Evolutionary conservation across 2,329 filamentous ascomycete species (phyloP).

Genomic region (Samsoniella hepiali): DNA sequence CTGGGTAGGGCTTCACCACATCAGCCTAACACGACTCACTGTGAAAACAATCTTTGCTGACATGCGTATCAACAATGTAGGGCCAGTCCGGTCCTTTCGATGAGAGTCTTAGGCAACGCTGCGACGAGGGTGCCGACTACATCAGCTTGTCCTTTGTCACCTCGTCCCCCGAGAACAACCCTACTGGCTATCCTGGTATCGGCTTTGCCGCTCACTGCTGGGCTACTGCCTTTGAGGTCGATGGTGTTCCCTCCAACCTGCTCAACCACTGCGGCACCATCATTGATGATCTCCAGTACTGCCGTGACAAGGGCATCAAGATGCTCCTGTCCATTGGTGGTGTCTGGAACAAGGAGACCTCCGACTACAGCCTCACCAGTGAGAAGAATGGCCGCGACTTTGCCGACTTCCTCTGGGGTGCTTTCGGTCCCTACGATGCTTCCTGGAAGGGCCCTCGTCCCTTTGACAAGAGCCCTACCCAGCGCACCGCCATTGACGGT

Average conservation of each 20-base stretch:
- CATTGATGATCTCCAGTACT: conserved; percentile 39
- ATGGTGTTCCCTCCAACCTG: conserved; percentile 29
- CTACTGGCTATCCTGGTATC: conserved; percentile 35
- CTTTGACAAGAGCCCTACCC: conserved; percentile 32
- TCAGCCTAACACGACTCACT: neutral
- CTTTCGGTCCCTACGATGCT: conserved; percentile 37
- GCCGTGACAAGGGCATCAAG: conserved; percentile 41
- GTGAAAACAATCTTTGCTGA: neutral
- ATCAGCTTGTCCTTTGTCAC: conserved; percentile 40
- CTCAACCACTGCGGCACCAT: conserved; percentile 36
- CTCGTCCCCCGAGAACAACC: conserved; percentile 34
- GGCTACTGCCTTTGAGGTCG: conserved; percentile 26
- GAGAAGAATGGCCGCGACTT: conserved; percentile 34
- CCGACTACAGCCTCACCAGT: conserved; percentile 35
- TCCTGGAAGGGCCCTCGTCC: conserved; percentile 36
- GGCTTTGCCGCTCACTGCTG: conserved; percentile 42
- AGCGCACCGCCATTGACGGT: conserved; percentile 36
- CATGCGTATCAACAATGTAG: conserved; percentile 21
- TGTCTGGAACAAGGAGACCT: conserved; percentile 23
- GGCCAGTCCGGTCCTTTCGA: conserved; percentile 32
- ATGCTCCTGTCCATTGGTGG: conserved; percentile 43
- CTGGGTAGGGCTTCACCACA: conserved; percentile 32
- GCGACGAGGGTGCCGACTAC: conserved; percentile 36
- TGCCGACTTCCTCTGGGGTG: conserved; percentile 37
- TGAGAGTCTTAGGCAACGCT: conserved; percentile 34